phyloP scores from a whole-genome alignment of 306 rosid genomes.

The Hippophae tibetana region DNA sequence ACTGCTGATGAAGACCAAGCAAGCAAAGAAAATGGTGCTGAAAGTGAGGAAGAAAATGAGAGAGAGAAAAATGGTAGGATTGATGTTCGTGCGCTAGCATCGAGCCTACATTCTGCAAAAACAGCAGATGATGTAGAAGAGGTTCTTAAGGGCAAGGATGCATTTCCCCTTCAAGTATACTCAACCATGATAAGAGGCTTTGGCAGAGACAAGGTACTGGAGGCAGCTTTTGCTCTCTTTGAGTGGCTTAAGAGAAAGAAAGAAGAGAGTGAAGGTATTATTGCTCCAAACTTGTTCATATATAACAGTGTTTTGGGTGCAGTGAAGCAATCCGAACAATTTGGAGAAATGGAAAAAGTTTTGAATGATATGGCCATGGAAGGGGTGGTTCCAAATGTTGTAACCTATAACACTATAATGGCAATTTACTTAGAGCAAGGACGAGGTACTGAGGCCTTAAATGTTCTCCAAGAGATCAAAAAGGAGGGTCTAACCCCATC shows the following conservation, averaged over 20 bases:
- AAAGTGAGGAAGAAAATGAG: constrained; percentile 15
- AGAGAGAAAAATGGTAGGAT: constrained; percentile 28
- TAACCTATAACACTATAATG: constrained; percentile 78
- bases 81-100: constrained; percentile 63
- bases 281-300: constrained; percentile 63
- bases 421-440: constrained; percentile 67
- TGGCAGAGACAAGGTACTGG: constrained; percentile 64
- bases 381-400: constrained; percentile 54
- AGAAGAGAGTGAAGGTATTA: constrained; percentile 40
- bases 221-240: constrained; percentile 59
- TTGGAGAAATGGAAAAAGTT: constrained; percentile 45
- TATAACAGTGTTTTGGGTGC: constrained; percentile 77
- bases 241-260: constrained; percentile 77
- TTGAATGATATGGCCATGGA: constrained; percentile 55
- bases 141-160: constrained; percentile 61
- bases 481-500: constrained; percentile 56
- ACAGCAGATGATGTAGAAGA: constrained; percentile 65
- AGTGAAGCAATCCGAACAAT: constrained; percentile 57
- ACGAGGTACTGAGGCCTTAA: constrained; percentile 42
- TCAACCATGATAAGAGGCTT: constrained; percentile 68
- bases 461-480: constrained; percentile 52
- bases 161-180: constrained; percentile 74
- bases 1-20: constrained; percentile 19
- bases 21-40: constrained; percentile 9
- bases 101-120: constrained; percentile 40